phyloP scores from a whole-genome alignment of 1,284 basidiomycete species.

The Hemileia vastatrix region DNA sequence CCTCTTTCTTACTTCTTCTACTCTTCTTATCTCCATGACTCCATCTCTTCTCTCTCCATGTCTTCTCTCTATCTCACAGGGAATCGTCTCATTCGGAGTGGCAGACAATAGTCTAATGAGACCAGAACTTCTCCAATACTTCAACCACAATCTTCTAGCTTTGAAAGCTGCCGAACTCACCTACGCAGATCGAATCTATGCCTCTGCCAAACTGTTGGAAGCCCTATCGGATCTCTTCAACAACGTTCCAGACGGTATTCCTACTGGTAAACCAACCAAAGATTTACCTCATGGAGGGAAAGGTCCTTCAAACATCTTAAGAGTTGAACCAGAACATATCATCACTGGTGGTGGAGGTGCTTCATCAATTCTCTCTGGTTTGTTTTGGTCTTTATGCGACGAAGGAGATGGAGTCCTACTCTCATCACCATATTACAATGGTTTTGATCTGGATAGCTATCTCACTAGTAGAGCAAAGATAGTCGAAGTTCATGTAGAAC shows the following conservation, averaged over 20 bases:
- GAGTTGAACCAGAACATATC: slow-evolving; percentile 29
- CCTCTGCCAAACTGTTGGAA: slow-evolving; percentile 25
- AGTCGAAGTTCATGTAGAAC: not conserved
- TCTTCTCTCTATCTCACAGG: not conserved
- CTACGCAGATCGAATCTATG: slow-evolving; percentile 30
- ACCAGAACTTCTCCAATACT: slow-evolving; percentile 27
- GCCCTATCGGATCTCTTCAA: slow-evolving; percentile 30
- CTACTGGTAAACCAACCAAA: not conserved
- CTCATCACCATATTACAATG: slow-evolving; percentile 26
- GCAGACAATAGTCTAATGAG: slow-evolving; percentile 34
- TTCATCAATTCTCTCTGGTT: slow-evolving; percentile 30
- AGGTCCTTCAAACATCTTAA: slow-evolving; percentile 1
- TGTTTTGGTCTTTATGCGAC: slow-evolving; percentile 32
- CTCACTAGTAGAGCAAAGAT: not conserved
- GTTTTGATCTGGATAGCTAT: not conserved
- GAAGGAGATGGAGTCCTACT: slow-evolving; percentile 32
- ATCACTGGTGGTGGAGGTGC: slow-evolving; percentile 30
- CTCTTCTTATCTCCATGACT: not conserved
- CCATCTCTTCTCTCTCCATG: not conserved
- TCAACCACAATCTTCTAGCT: slow-evolving; percentile 25
- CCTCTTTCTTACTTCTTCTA: no score
- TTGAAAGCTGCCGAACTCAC: slow-evolving; percentile 31
- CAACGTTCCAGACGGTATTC: slow-evolving; percentile 21
- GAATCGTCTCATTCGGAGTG: slow-evolving; percentile 34
- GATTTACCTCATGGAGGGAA: not conserved